Base-by-base conservation (phyloP, 148 eudicot genomes). In the Gaultheria prostrata region DNA sequence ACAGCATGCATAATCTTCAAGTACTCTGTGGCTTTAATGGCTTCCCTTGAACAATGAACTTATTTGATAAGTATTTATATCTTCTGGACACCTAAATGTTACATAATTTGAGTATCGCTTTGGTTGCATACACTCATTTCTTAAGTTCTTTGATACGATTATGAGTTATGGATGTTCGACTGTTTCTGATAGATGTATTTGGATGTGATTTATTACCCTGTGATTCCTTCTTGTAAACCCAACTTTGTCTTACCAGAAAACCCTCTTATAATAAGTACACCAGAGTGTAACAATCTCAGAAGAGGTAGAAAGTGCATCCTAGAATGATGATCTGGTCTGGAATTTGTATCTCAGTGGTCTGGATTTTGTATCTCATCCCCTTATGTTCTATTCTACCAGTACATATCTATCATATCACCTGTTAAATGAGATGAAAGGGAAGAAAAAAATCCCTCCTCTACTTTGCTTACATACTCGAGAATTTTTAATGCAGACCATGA, bases 401-500 rank as follows among this genome's bases (percentile, higher is more conserved):
- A 28, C 21, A 11, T 39, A 39, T 1, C 69, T 39, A 39, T 1
- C 69, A 61, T 32, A 81, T 51, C 4, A 49, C 56, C n/a, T 51
- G 20, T 72, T 18, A 82, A 53, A 33, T 73, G 39, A 72, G 51
- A 53, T 53, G 69, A 73, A 73, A 82, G 8, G 49, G 77, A 71
- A 71, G 65, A 82, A 32, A 33, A 71, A 49, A 6, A 70, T 32
- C 18, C 71, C 71, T 10, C 15, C 10, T 56, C 56, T 82, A 3
- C 26, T 54, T 56, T 14, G 57, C 24, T 54, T 59, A 49, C 53
- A 80, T 80, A 45, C 30, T 72, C 26, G 69, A 24, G 46, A 17
- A 51, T 76, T 26, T 73, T 61, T 53, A 71, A 86, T 89, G 91
- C 94, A 96, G 99, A 93, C 90, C 93, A 85, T 59, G 91, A 90